Conservation (phyloP, 352 stramenopile species). For the Phytophthora ramorum region DNA sequence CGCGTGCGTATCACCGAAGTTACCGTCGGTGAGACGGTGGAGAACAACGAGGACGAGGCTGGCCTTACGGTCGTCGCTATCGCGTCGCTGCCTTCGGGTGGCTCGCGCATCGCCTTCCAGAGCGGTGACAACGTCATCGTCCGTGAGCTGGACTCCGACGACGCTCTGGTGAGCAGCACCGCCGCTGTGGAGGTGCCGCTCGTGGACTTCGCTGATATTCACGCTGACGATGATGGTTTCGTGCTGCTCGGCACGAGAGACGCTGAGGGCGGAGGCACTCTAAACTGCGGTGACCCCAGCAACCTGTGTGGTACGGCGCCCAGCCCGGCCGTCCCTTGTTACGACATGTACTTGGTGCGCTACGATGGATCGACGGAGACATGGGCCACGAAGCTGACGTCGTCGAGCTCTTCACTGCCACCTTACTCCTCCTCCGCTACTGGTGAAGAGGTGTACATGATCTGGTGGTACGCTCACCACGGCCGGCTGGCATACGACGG, state of each 20-base stretch:
- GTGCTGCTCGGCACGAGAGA: conserved; percentile 53
- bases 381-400: conserved; percentile 62
- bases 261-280: conserved; percentile 51
- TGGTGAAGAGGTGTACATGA: conserved; percentile 51
- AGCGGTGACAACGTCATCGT: conserved; percentile 51
- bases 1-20: conserved; percentile 48
- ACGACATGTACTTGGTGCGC: conserved; percentile 63
- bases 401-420: conserved; percentile 50
- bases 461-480: conserved; percentile 69
- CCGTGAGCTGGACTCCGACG: conserved; percentile 46
- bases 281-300: conserved; percentile 59
- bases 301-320: conserved; percentile 55
- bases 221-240: conserved; percentile 57
- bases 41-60: conserved; percentile 53
- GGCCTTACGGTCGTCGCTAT: conserved; percentile 57
- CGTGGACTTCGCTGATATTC: conserved; percentile 56
- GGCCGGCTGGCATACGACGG: conserved; percentile 59
- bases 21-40: conserved; percentile 40
- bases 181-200: conserved; percentile 38
- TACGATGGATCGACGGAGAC: conserved; percentile 52
- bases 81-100: conserved; percentile 44
- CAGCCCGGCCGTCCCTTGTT: conserved; percentile 40
- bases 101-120: conserved; percentile 57
- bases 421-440: conserved; percentile 53
- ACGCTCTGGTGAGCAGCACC: conserved; percentile 44